Base-by-base conservation (phyloP, 192 early-diverging fungal species). In the Pecoramyces ruminantium region DNA sequence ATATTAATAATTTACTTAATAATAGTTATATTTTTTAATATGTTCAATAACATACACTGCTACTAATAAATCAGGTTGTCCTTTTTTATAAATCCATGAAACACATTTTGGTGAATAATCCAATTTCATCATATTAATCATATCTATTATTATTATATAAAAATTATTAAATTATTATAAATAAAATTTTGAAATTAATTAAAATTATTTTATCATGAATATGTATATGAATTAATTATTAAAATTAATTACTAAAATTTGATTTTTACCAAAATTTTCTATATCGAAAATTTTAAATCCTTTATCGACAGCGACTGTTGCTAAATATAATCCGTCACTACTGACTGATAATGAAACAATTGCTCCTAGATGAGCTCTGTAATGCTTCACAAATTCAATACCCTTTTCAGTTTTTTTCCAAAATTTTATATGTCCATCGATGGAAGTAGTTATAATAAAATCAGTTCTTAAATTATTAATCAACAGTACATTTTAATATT, bases 341-440 rank as follows among this genome's bases (percentile, higher is more conserved):
- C 83, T 86, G 13, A 83, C 79, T 28, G 84, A 83, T 14, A 79
- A 14, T 12, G 79, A 78, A 5, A 89, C 85, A 79, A 91, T 87
- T n/a, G 88, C 87, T 81, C 91, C 92, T 15, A 97, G 78, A 85
- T 98, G 97, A 0, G 96, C 91, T 12, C 95, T 88, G 84, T 94
- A 99, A 84, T 97, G 96, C 86, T 99, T 99, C 38, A 98, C 97
- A 89, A 99, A 99, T 85, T 99, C 98, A 77, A 99, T 93, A 17
- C 97, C 98, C 40, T 87, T 87, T 11, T 87, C 89, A 27, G 93
- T 91, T 87, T 97, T 98, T 84, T 99, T 98, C 98, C 98, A 99
- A 80, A 98, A 99, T 85, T 99, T 99, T 18, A 99, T 90, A 82
- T 97, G 97, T 2, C 98, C 98, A 85, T 99, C 96, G 0, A 92